phyloP scores from a whole-genome alignment of 129 eudicot genomes.

The Lactuca saligna region DNA sequence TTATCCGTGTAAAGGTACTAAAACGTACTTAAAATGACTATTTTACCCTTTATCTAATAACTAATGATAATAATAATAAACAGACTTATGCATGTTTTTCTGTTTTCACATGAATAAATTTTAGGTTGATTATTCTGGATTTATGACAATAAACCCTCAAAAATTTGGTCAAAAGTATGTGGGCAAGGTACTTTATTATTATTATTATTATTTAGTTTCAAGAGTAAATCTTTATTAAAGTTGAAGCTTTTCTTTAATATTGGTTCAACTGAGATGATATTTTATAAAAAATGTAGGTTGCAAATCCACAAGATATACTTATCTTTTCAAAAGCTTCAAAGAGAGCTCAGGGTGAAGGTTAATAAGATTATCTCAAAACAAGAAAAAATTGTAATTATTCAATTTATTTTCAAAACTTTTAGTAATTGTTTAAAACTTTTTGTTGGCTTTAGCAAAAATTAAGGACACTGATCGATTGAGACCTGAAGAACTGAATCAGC shows the following conservation, averaged over 20 bases:
- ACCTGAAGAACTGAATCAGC: conserved; percentile 98
- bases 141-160: conserved; percentile 98
- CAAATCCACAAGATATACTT: conserved; percentile 97
- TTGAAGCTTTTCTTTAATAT: not conserved
- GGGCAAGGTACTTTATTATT: conserved; percentile 98
- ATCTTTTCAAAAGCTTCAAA: conserved; percentile 84
- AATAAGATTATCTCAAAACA: conserved; percentile 9
- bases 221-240: not conserved
- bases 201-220: not conserved
- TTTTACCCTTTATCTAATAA: not conserved
- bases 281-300: conserved; percentile 54
- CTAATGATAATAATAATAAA: not conserved
- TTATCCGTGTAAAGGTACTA: conserved; percentile 86
- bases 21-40: not conserved
- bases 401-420: not conserved
- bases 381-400: not conserved
- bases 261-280: conserved; percentile 20
- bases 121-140: conserved; percentile 97
- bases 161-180: conserved; percentile 97
- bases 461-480: conserved; percentile 76
- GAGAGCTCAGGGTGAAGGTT: conserved; percentile 60
- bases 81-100: not conserved
- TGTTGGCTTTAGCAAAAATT: conserved; percentile 53
- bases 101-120: conserved; percentile 8
- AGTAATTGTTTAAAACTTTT: conserved; percentile 10